Base-by-base conservation (phyloP, 257 asterid species). In the Galeopsis tetrahit region DNA sequence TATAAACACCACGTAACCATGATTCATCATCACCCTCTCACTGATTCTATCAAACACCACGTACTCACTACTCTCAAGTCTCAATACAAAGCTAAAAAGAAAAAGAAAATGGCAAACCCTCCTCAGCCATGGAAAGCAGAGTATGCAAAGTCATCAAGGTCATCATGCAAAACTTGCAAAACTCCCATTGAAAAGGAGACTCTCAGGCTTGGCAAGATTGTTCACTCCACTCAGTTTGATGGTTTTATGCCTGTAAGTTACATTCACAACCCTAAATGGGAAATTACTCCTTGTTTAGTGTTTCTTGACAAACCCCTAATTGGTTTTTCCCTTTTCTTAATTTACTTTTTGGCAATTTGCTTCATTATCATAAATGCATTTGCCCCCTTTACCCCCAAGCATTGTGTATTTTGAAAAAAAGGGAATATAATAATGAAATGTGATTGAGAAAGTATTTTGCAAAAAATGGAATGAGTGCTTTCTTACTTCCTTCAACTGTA, bases 151-250 rank as follows among this genome's bases (percentile, higher is more conserved):
- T 92, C 98, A 7, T 85, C 97, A 15, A 85, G 98, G 80, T 85
- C 98, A 0, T 87, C 96, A 52, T 95, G 99, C 92, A 95, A 84
- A 75, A 83, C 95, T 75, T 95, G 99, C 86, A 90, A 83, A 84
- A 77, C 0, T 2, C 57, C 82, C 71, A 90, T 90, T 79, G 82
- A 81, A 0, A 93, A 87, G 80, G 99, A 95, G 80, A 76, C 13
- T 6, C 83, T 95, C 43, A 83, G 99, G 83, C 96, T 95, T 36
- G 99, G 97, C 1, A 95, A 92, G 75, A 95, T 95, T 97, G 96
- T 95, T 53, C 96, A 92, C 74, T 82, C 97, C 63, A 71, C 91
- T 55, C 93, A 95, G 9, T 90, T 90, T 70, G 99, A 95, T 80
- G 98, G 99, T 36, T 77, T 92, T 76, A 90, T 95, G 96, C 96